Base-by-base conservation (phyloP, 345 rosid genomes). In the Eucalyptus tenuipes region DNA sequence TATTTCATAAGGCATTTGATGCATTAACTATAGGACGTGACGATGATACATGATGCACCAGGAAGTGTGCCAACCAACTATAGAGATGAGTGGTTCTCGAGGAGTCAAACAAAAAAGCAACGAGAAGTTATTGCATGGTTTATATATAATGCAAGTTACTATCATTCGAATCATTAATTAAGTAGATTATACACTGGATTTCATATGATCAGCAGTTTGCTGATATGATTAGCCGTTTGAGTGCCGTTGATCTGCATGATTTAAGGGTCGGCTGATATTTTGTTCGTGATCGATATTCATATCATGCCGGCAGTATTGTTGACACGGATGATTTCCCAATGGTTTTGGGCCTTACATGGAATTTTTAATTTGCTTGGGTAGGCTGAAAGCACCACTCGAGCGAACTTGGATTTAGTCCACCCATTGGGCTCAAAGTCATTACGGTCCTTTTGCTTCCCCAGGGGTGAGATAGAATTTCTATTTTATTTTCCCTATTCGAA, bases 21-120 rank as follows among this genome's bases (percentile, higher is more conserved):
- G 79, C 80, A 66, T 66, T 31, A 31, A 31, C 40, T 66, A 66
- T 31, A 16, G 20, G 17, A 61, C 1, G 18, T 7, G 37, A 61
- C 2, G 3, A 29, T 13, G 71, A 29, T 29, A 61, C 20, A 3
- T 7, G 37, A 61, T 61, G 16, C 40, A 14, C 17, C 2, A 0
- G 18, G 40, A 68, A 68, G 42, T 68, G 42, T 15, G 80, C 75
- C 5, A 66, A n/a, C 75, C 5, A 66, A n/a, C 22, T 16, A 31
- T 8, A 4, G 0, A 31, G 42, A 68, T 31, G 57, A 31, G 7
- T 4, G 80, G 80, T 13, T 31, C 40, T 68, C 7, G 1, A 0
- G 11, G 42, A 33, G 37, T 17, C 12, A 16, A 66, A 31, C 6
- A 8, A 1, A 68, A 68, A 68, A 68, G 42, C 6, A 8, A 68